A percentile compares a stretch with the other conserved stretches of the same genome.
phyloP scores from a whole-genome alignment of 371 early-diverging fungal genomes.

The Mortierella sp. region DNA sequence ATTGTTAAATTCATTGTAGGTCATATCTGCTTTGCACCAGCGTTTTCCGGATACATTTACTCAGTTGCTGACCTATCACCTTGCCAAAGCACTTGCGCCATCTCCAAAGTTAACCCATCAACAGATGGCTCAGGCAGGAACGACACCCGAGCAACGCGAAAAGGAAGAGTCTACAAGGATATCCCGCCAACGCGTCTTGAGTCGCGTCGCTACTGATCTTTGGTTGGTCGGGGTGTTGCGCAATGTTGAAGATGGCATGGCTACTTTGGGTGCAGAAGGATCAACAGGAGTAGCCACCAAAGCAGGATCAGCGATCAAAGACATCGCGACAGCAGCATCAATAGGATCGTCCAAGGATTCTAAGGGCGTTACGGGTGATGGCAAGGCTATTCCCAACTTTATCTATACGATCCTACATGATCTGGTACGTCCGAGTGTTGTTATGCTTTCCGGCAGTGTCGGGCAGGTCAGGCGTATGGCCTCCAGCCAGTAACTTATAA shows the following conservation, averaged over 20 bases:
- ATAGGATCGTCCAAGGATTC: constrained; percentile 48
- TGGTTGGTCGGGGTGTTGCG: constrained; percentile 87
- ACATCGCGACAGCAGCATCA: constrained; percentile 70
- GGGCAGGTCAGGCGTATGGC: background rate
- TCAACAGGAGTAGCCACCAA: constrained; percentile 60
- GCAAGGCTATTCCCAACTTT: constrained; percentile 51
- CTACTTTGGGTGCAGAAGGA: constrained; percentile 64
- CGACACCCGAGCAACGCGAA: constrained; percentile 86
- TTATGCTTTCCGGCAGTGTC: background rate
- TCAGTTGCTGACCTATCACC: constrained; percentile 68
- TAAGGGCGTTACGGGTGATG: constrained; percentile 33
- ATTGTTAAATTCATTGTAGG: constrained; percentile 53
- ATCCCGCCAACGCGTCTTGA: constrained; percentile 73
- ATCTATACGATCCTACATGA: constrained; percentile 56
- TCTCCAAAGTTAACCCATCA: constrained; percentile 50
- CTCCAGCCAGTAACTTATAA: background rate
- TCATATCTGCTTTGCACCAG: constrained; percentile 91
- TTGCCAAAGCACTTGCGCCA: constrained; percentile 68
- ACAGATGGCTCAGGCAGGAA: constrained; percentile 57
- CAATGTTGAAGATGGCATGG: constrained; percentile 75
- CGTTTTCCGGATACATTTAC: constrained; percentile 90
- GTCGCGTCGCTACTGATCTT: constrained; percentile 86
- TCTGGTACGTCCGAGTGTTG: constrained; percentile 37
- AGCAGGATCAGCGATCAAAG: constrained; percentile 58
- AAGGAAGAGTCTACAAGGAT: constrained; percentile 86